Base-by-base conservation (phyloP, 148 eudicot genomes). In the Vaccinium corymbosum region DNA sequence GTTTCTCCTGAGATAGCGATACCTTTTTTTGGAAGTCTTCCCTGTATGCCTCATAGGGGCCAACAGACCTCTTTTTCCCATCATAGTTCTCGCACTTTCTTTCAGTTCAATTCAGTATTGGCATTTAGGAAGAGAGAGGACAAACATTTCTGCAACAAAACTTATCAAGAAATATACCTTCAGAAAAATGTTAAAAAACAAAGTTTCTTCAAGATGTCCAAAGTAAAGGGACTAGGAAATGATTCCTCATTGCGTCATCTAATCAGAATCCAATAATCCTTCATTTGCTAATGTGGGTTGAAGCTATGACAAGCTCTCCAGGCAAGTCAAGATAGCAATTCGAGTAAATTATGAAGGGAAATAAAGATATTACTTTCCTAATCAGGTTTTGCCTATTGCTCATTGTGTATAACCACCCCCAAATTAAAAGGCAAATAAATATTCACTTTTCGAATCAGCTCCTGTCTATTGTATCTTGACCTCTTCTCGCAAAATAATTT, bases 211-310 rank as follows among this genome's bases (percentile, higher is more conserved):
- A 76, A 27, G 22, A 12, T 35, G 11, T 76, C 22, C 80, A 32
- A 79, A 29, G 81, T 79, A 32, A 29, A 19, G 14, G 81, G 22
- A 15, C 81, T 10, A 38, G 27, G 27, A 79, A 79, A 79, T 22
- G 20, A 62, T 79, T 56, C 68, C 81, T 10, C 57, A 10, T 9
- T 14, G 4, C 6, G 46, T 38, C 4, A 11, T 38, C 25, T 42
- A 7, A 48, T 76, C 66, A 61, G n/a, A 20, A 70, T 7, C 74
- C 74, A 70, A 13, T 16, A 70, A 22, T 42, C 46, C 46, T 70
- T 77, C 15, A 35, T 20, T 49, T 20, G 9, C 35, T 13, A 50
- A 6, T 22, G 14, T 3, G 19, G 22, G 29, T 25, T 49, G 20
- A 46, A 76, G 9, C 55, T 1, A 49, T 10, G 11, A 14, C 25